Percentiles rank a stretch among this genome's conserved stretches.
phyloP scores from a whole-genome alignment of 768 basidiomycete species.

The Trametes sanguinea region DNA sequence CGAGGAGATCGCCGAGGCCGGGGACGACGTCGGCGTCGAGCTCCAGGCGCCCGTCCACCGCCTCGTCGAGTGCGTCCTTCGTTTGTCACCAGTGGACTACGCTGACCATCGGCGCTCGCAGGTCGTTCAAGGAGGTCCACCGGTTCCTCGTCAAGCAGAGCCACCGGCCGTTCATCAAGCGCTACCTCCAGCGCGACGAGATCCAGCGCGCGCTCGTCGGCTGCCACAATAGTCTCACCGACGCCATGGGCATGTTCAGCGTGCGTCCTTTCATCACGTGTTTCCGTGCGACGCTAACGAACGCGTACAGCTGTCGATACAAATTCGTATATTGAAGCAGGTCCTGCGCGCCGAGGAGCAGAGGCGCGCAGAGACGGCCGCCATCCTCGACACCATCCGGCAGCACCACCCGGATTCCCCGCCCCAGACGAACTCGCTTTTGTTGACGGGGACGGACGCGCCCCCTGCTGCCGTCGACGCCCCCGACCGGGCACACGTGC shows the following conservation, averaged over 20 bases:
- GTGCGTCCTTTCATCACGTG: no score
- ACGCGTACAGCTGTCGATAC: slow-evolving; percentile 43
- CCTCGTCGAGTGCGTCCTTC: slow-evolving; percentile 49
- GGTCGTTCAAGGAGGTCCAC: slow-evolving; percentile 47
- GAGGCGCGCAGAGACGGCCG: slow-evolving; percentile 38
- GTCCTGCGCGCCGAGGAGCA: slow-evolving; percentile 45
- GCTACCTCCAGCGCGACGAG: slow-evolving; percentile 76
- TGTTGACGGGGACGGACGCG: slow-evolving; percentile 21
- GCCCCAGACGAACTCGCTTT: slow-evolving; percentile 6
- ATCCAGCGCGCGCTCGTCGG: slow-evolving; percentile 52
- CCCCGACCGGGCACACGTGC: slow-evolving; percentile 7
- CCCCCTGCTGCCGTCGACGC: background rate
- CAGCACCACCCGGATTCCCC: slow-evolving; percentile 5
- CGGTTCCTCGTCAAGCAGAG: slow-evolving; percentile 59
- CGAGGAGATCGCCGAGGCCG: slow-evolving; percentile 60
- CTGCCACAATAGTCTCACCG: slow-evolving; percentile 56
- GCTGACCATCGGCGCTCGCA: slow-evolving; percentile 18
- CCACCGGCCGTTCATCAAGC: slow-evolving; percentile 71
- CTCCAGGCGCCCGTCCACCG: slow-evolving; percentile 51
- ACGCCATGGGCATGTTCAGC: slow-evolving; percentile 59
- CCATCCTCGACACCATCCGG: slow-evolving; percentile 38
- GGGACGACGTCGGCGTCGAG: slow-evolving; percentile 49
- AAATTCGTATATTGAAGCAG: slow-evolving; percentile 52
- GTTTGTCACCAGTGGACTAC: background rate
- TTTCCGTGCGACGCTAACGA: background rate